Evolutionary conservation across 2,329 filamentous ascomycete genomes (phyloP), one percentile per base, ranked within the genome.

Genomic region (Cladobotryum protrusum): DNA sequence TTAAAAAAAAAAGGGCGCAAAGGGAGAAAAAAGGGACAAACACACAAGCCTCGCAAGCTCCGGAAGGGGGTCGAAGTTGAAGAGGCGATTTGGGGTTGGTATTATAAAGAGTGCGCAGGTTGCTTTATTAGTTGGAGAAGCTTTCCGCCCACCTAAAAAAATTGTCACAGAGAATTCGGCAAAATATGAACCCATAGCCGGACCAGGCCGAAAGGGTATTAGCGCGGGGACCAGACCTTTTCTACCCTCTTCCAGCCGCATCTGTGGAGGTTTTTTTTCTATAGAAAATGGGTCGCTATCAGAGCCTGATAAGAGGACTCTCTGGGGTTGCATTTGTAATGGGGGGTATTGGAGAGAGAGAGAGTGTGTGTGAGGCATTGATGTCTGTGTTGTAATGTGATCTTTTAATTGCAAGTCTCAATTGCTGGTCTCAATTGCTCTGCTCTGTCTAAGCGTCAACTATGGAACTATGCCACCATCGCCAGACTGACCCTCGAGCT

Each of bases 101-200:
- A 51, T 50, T 49, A 55, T 48, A 54, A 55, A 52, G 51, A 49
- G 36, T 46, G 52, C 57, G 55, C 56, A 57, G 48, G 45, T 36
- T 51, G 50, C 52, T 56, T 52, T 43, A 47, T 48, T 43, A 50
- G 49, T 47, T 52, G 49, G 45, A 53, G 50, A 50, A 56, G 59
- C 53, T 55, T 36, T 33, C n/a, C 43, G 49, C 43, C 42, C 49
- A 60, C 63, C 63, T 62, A 64, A 69, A 72, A 67, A 72, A 71
- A 67, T 70, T 67, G 67, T 65, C 59, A 62, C 64, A 61, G 66
- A 63, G 60, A 48, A 52, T 29, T 69, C 69, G 69, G 68, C 59
- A 68, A 71, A 71, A 70, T 63, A 61, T 65, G 63, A 62, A 58
- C 60, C 58, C 59, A 63, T 52, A 43, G 49, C 46, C 48, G 49